Evolutionary conservation across 176 grass and related monocot genomes (phyloP).

Genomic region (Hyparrhenia diplandra): DNA sequence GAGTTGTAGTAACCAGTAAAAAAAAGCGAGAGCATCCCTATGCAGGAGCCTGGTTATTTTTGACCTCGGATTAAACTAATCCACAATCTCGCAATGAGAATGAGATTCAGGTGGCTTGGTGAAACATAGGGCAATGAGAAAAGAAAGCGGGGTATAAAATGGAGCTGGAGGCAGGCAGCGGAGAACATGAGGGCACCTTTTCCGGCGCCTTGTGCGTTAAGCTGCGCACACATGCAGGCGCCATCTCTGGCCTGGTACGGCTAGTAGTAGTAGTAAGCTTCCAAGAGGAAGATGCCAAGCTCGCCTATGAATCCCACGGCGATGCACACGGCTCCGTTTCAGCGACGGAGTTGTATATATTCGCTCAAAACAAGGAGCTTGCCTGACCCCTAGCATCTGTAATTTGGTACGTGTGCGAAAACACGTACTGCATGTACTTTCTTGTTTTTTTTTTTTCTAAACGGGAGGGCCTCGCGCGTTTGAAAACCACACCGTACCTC

Average conservation of each 20-base stretch:
- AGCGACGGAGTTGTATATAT: constrained; percentile 28
- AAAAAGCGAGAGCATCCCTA: neutral
- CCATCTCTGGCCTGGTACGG: neutral
- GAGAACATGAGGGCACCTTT: constrained; percentile 45
- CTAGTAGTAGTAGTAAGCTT: neutral
- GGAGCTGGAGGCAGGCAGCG: neutral
- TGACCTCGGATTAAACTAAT: neutral
- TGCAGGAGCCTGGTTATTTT: neutral
- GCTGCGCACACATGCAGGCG: neutral
- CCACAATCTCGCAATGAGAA: neutral
- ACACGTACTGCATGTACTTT: neutral
- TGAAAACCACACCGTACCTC: no score
- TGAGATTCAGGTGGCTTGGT: no score
- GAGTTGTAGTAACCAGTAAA: neutral
- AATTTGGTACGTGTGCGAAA: neutral
- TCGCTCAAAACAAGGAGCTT: constrained; percentile 27
- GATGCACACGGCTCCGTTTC: constrained; percentile 18
- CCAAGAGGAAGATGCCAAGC: constrained; percentile 40
- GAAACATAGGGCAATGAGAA: constrained; percentile 34
- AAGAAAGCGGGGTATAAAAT: neutral
- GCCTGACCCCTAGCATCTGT: neutral
- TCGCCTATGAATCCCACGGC: constrained; percentile 33
- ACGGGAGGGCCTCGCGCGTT: neutral
- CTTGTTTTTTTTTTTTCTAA: neutral
- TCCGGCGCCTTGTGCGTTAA: constrained; percentile 50